phyloP scores from a whole-genome alignment of 2,329 filamentous ascomycete species.

The Zymoseptoria crescenta region DNA sequence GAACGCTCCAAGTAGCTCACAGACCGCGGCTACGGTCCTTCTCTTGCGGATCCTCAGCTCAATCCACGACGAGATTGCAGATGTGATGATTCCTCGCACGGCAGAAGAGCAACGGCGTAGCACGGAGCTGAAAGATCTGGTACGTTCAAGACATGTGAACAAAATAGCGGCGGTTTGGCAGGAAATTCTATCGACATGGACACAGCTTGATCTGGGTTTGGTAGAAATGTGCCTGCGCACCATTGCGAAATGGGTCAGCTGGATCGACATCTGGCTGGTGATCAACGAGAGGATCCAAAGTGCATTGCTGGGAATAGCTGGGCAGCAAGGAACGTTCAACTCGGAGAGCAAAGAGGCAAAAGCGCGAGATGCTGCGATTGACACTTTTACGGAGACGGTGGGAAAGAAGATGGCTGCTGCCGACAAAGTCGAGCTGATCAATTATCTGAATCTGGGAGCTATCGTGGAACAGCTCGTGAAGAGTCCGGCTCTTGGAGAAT shows the following conservation, averaged over 20 bases:
- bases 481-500: constrained; percentile 71
- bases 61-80: constrained; percentile 94
- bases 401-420: constrained; percentile 94
- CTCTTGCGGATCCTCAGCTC: constrained; percentile 84
- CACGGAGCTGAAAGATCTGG: constrained; percentile 81
- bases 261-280: constrained; percentile 92
- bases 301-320: constrained; percentile 77
- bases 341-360: constrained; percentile 57
- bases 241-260: constrained; percentile 96
- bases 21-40: constrained; percentile 67
- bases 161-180: constrained; percentile 89
- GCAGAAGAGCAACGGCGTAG: constrained; percentile 75
- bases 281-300: constrained; percentile 84
- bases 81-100: constrained; percentile 74
- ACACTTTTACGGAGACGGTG: constrained; percentile 91
- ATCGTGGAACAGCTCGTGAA: constrained; percentile 80
- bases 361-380: constrained; percentile 82
- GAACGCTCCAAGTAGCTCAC: constrained; percentile 49
- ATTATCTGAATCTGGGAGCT: constrained; percentile 77
- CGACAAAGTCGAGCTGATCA: constrained; percentile 91
- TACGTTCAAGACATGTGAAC: constrained; percentile 77
- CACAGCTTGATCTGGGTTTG: constrained; percentile 57
- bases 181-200: constrained; percentile 74
- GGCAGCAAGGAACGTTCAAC: constrained; percentile 54
- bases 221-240: constrained; percentile 83